Evolutionary conservation across 2,329 filamentous ascomycete genomes (phyloP).

Genomic region (Ophiostoma angusticollis): DNA sequence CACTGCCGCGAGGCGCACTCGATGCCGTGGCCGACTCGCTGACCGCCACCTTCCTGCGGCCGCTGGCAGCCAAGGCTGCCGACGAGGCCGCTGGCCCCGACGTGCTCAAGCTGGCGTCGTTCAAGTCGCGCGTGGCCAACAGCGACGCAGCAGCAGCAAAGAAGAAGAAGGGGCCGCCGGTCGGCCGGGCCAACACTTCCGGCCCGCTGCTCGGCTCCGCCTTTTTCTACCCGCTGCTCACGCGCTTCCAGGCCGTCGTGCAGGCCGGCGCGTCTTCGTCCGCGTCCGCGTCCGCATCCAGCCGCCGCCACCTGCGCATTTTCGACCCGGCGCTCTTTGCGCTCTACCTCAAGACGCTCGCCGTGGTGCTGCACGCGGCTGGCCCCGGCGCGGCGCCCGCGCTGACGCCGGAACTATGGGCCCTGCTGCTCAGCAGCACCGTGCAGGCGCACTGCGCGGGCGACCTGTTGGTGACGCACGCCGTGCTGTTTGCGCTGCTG

Average conservation of each 20-base stretch:
- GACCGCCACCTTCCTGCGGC: slow-evolving; percentile 61
- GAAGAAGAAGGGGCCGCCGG: slow-evolving; percentile 16
- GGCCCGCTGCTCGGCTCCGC: slow-evolving; percentile 59
- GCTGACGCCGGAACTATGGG: slow-evolving; percentile 75
- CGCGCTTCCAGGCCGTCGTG: slow-evolving; percentile 59
- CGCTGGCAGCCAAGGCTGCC: slow-evolving; percentile 68
- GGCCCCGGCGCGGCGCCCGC: slow-evolving; percentile 70
- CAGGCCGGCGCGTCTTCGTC: slow-evolving; percentile 24
- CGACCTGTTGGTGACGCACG: slow-evolving; percentile 51
- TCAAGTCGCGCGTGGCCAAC: slow-evolving; percentile 64
- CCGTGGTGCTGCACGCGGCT: slow-evolving; percentile 67
- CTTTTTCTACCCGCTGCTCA: slow-evolving; percentile 80
- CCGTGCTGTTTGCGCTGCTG: slow-evolving; percentile 66
- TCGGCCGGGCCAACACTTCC: slow-evolving; percentile 61
- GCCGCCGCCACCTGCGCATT: slow-evolving; percentile 59
- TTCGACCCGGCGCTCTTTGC: slow-evolving; percentile 64
- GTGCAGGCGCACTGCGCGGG: slow-evolving; percentile 47
- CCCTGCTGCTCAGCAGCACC: slow-evolving; percentile 52
- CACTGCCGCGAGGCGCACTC: slow-evolving; percentile 46
- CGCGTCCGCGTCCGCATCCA: slow-evolving; percentile 53
- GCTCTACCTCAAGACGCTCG: slow-evolving; percentile 75
- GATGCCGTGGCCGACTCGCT: slow-evolving; percentile 55
- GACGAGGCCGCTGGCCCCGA: slow-evolving; percentile 70
- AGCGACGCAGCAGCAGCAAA: slow-evolving; percentile 27
- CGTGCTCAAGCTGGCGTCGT: slow-evolving; percentile 77